phyloP scores from a whole-genome alignment of 2,329 filamentous ascomycete genomes.

The Epichloe uncinata region DNA sequence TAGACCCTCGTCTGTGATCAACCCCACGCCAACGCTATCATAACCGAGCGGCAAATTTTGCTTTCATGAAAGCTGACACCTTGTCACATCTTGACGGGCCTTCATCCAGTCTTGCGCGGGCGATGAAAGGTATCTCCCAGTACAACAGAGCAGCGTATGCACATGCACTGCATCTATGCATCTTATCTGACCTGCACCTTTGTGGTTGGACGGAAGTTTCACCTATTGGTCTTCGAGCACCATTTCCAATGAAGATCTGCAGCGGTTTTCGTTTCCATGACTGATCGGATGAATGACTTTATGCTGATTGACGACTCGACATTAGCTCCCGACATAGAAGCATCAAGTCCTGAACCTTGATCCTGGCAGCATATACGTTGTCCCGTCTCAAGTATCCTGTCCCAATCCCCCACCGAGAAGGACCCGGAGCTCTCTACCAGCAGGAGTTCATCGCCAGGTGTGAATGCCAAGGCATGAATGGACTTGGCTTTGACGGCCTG shows the following conservation, averaged over 20 bases:
- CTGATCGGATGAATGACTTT: slow-evolving; percentile 47
- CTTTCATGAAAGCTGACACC: not conserved
- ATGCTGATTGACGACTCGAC: slow-evolving; percentile 31
- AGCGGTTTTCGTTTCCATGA: slow-evolving; percentile 41
- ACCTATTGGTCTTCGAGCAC: slow-evolving; percentile 7
- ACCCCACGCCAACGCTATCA: not conserved
- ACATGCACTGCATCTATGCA: not conserved
- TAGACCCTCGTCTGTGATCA: not conserved
- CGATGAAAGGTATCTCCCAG: not conserved
- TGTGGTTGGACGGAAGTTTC: not conserved
- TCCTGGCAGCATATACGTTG: slow-evolving; percentile 47
- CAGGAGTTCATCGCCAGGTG: slow-evolving; percentile 58
- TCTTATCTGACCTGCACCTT: not conserved
- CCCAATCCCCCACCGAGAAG: slow-evolving; percentile 67
- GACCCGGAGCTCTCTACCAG: slow-evolving; percentile 69
- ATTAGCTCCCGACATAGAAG: slow-evolving; percentile 31
- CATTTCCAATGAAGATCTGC: slow-evolving; percentile 46
- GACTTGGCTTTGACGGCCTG: slow-evolving; percentile 53
- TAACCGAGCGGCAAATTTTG: not conserved
- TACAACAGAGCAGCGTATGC: not conserved
- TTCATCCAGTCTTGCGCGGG: not conserved
- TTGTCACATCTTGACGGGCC: not conserved
- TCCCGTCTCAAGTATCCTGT: slow-evolving; percentile 52
- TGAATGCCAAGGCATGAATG: slow-evolving; percentile 73
- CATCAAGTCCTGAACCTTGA: slow-evolving; percentile 26